A percentile compares a stretch with the other conserved stretches of the same genome.
phyloP scores from a whole-genome alignment of 2,329 filamentous ascomycete genomes.

The Aspergillus neoniger region DNA sequence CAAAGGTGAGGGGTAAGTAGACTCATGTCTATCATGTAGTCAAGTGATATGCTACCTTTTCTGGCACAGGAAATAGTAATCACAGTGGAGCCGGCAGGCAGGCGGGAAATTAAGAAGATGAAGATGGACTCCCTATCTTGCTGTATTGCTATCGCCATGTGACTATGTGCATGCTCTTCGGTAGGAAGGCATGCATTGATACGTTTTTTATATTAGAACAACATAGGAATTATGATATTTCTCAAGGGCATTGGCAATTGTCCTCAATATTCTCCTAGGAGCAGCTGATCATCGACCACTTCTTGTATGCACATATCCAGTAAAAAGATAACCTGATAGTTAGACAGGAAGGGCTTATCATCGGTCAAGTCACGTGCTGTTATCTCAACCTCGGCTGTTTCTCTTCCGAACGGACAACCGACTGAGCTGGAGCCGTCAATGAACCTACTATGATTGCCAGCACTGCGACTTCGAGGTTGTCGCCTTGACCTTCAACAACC shows the following conservation, averaged over 20 bases:
- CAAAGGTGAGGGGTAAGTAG: no score
- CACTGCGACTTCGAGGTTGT: neutral
- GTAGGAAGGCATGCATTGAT: neutral
- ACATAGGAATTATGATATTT: neutral
- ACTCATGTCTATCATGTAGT: no score
- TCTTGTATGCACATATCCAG: neutral
- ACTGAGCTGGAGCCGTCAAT: slow-evolving; percentile 11
- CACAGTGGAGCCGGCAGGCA: no score
- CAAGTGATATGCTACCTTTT: no score
- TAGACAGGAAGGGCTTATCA: neutral
- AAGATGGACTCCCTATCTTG: no score
- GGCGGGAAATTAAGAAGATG: no score
- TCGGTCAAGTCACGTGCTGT: slow-evolving; percentile 12
- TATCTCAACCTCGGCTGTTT: slow-evolving; percentile 17
- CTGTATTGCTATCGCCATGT: neutral
- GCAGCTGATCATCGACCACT: neutral
- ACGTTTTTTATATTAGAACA: neutral
- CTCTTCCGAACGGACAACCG: slow-evolving; percentile 17
- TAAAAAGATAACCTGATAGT: neutral
- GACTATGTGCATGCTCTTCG: neutral
- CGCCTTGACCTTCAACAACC: neutral
- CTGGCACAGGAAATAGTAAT: no score
- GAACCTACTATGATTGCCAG: neutral
- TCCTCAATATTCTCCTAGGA: no score
- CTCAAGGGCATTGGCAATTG: no score